Base-by-base conservation (phyloP, 177 flowering plant genomes). In the Vitis hybrid region DNA sequence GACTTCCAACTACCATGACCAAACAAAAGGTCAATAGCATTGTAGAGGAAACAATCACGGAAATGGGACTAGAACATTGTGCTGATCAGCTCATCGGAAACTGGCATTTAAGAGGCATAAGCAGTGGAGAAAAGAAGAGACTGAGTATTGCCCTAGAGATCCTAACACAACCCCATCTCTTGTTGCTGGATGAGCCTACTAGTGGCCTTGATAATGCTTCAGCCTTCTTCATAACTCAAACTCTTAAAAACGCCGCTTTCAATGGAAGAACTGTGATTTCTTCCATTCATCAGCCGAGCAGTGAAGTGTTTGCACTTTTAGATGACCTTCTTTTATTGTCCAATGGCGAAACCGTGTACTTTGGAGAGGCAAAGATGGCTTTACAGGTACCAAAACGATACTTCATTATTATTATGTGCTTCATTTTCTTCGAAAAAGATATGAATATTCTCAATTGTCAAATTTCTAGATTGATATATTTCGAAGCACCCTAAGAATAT, bases 91-190 rank as follows among this genome's bases (percentile, higher is more conserved):
- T 20, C 10, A 71, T 74, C 10, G 75, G 22, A 22, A 73, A 73
- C 56, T 74, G 78, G 74, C 70, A 22, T 29, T 69, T 67, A 6
- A 67, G 67, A 59, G 22, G 74, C 77, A 14, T 31, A 74, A 72
- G 22, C 51, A 71, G 80, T 39, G 78, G 80, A 2, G 75, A 78
- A 51, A 78, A 74, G 78, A 74, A 71, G 50, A 62, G 80, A 56
- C 66, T 78, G 1, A 74, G 77, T 64, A 78, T 78, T 29, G 73
- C 74, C 45, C 68, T 73, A 14, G 80, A 70, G 60, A 66, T 78
- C 19, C 19, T 78, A 18, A 60, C 59, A 0, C 60, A 61, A 1
- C 78, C 76, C 0, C 18, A 65, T 13, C 63, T 72, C 22, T 22
- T 74, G 9, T 68, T 78, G 60, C 76, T 74, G 18, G 81, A 75